These are phyloP conservation scores for Mimosa bimucronata DNA, from an alignment of 306 rosid genomes.

Conservation along the genomic window DNA sequence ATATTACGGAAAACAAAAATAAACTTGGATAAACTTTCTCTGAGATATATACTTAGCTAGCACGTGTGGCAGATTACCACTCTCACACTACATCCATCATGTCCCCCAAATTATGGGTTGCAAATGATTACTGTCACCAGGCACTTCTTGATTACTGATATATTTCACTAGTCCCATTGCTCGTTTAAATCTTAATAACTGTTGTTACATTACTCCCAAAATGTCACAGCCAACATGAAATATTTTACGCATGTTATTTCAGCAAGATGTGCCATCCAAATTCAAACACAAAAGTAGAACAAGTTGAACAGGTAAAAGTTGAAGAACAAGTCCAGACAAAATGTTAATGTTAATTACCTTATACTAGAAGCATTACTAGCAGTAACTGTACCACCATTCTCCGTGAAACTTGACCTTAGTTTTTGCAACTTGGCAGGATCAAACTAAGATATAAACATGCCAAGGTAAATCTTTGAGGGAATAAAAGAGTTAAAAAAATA, in stretches of 20 bases:
- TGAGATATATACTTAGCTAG: no score
- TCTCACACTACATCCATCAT: neutral
- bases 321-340: neutral
- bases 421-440: constrained; percentile 92
- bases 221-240: constrained; percentile 14
- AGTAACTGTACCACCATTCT: constrained; percentile 88
- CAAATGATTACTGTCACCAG: neutral
- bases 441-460: constrained; percentile 60
- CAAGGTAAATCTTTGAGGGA: constrained; percentile 17
- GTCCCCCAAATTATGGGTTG: neutral
- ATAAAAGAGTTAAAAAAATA: neutral
- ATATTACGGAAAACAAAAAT: constrained; percentile 19
- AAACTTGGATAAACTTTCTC: no score
- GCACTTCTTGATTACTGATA: constrained; percentile 5
- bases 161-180: constrained; percentile 4
- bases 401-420: constrained; percentile 98
- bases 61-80: no score
- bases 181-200: constrained; percentile 5
- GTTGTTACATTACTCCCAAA: constrained; percentile 2
- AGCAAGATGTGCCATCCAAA: constrained; percentile 3
- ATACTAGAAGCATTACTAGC: constrained; percentile 99
- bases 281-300: constrained; percentile 12
- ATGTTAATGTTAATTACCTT: constrained; percentile 81
- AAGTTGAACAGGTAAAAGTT: neutral
- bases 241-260: neutral